phyloP scores from a whole-genome alignment of 2,329 filamentous ascomycete genomes.

The Tricladium varicosporioides region DNA sequence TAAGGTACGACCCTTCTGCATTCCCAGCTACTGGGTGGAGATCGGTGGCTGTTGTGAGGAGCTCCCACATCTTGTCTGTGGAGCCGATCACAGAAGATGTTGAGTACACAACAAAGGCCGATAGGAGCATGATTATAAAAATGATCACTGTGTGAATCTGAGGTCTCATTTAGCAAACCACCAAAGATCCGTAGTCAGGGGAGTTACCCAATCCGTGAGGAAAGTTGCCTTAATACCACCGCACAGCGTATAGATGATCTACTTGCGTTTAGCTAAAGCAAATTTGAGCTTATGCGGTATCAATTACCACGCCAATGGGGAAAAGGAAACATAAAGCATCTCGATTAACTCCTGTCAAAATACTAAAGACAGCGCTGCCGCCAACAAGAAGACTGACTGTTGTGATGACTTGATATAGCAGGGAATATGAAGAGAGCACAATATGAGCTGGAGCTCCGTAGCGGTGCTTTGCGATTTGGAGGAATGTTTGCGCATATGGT shows the following conservation, averaged over 20 bases:
- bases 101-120: slow-evolving; percentile 67
- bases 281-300: slow-evolving; percentile 24
- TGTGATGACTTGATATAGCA: slow-evolving; percentile 79
- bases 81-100: slow-evolving; percentile 69
- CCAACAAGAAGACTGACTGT: slow-evolving; percentile 83
- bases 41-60: slow-evolving; percentile 62
- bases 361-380: slow-evolving; percentile 67
- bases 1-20: slow-evolving; percentile 74
- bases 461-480: slow-evolving; percentile 75
- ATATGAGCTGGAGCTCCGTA: slow-evolving; percentile 70
- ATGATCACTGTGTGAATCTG: slow-evolving; percentile 77
- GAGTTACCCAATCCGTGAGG: slow-evolving; percentile 71
- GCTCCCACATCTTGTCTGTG: slow-evolving; percentile 71
- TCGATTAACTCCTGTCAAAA: slow-evolving; percentile 70
- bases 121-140: slow-evolving; percentile 76
- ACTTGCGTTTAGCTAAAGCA: slow-evolving; percentile 31
- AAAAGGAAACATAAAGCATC: slow-evolving; percentile 79
- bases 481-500: slow-evolving; percentile 77
- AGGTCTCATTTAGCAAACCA: too few species aligned
- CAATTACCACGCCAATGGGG: slow-evolving; percentile 66
- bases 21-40: slow-evolving; percentile 75
- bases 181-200: too few species aligned
- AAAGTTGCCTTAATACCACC: slow-evolving; percentile 82
- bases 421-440: slow-evolving; percentile 74
- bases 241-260: slow-evolving; percentile 63